These are phyloP conservation scores for Puccinia coronata DNA, from an alignment of 1,284 basidiomycete species.

Conservation along the genomic window DNA sequence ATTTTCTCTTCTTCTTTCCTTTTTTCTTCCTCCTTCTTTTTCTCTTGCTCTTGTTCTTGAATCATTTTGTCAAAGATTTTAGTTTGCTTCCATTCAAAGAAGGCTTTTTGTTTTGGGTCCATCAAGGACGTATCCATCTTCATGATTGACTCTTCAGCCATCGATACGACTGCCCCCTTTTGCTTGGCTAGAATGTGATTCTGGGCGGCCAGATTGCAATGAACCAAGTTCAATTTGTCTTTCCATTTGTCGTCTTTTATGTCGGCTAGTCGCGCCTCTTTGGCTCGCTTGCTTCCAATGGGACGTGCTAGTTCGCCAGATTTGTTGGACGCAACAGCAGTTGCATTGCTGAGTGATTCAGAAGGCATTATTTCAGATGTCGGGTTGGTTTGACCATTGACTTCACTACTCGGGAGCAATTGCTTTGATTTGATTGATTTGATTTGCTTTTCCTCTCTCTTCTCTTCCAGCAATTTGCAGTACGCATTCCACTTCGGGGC, in stretches of 20 bases:
- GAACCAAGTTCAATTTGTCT: background rate
- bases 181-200: background rate
- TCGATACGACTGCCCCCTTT: background rate
- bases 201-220: background rate
- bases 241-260: background rate
- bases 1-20: conserved; percentile 1
- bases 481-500: background rate
- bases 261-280: background rate
- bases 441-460: background rate
- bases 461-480: background rate
- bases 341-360: background rate
- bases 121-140: background rate
- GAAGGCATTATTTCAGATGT: too few relatives aligned
- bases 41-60: background rate
- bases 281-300: conserved; percentile 3
- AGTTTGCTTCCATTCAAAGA: too few relatives aligned
- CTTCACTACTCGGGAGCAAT: too few relatives aligned
- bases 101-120: background rate
- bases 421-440: too few relatives aligned
- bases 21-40: background rate
- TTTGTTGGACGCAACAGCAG: background rate
- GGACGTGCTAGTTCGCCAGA: background rate
- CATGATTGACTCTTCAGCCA: background rate
- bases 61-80: too few relatives aligned
- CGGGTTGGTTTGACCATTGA: too few relatives aligned